Conservation (phyloP, 2,329 filamentous ascomycete species). For the Keithomyces neogunnii region DNA sequence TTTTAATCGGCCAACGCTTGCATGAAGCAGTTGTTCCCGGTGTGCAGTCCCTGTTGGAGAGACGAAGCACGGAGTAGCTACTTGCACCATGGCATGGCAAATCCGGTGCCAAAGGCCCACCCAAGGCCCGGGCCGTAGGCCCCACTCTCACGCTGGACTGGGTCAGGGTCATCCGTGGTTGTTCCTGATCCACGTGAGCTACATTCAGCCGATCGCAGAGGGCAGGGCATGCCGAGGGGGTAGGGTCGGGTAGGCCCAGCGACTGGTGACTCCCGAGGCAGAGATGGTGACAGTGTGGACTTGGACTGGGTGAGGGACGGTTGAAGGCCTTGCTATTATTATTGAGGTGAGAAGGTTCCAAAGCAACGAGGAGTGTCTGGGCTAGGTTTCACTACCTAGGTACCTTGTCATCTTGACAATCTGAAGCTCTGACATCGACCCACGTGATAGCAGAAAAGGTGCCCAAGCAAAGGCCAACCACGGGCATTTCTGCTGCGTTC, state of each 20-base stretch:
- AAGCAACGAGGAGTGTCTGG: not conserved
- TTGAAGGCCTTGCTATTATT: not conserved
- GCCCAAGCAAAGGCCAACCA: not conserved
- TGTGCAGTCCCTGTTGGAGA: too few relatives aligned
- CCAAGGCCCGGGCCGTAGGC: constrained; percentile 2
- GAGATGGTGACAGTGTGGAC: too few relatives aligned
- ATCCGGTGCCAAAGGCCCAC: not conserved
- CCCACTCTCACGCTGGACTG: not conserved
- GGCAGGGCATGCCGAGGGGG: not conserved
- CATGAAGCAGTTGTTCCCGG: too few relatives aligned
- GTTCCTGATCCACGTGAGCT: not conserved
- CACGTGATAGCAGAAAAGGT: constrained; percentile 1
- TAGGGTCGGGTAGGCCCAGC: too few relatives aligned
- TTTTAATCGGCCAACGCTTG: too few relatives aligned
- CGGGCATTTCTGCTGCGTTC: not conserved
- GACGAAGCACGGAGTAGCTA: too few relatives aligned
- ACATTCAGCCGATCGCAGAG: not conserved
- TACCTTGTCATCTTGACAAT: not conserved
- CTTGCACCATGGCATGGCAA: too few relatives aligned
- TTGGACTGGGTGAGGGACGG: not conserved
- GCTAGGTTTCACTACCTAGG: not conserved
- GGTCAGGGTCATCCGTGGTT: not conserved
- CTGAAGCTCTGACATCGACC: not conserved
- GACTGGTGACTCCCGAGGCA: too few relatives aligned
- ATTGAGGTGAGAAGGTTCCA: not conserved